Percentiles rank a stretch among this genome's conserved stretches.
These are phyloP conservation scores for Colletotrichum magnum DNA, from an alignment of 2,329 filamentous ascomycete species.

Conservation along the genomic window DNA sequence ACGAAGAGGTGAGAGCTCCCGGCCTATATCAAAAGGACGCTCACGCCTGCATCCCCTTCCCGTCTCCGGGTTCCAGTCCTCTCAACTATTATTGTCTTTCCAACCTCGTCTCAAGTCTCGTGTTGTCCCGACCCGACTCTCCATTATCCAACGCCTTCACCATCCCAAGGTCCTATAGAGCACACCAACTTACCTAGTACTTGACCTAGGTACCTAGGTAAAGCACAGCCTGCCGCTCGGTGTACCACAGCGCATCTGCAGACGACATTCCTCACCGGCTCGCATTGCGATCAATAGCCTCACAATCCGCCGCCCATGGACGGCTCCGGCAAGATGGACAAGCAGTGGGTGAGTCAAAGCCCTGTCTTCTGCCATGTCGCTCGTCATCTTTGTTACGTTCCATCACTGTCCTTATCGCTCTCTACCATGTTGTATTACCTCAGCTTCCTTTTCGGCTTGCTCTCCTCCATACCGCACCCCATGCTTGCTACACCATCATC, in stretches of 20 bases:
- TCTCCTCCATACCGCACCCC: background rate
- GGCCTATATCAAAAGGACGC: conserved; percentile 31
- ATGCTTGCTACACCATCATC: conserved; percentile 16
- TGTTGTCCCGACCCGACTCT: too few species aligned
- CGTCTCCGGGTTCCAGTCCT: background rate
- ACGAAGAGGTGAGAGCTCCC: conserved; percentile 17
- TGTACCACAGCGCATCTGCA: too few species aligned
- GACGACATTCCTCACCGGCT: too few species aligned
- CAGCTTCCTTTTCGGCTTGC: conserved; percentile 2
- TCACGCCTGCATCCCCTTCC: conserved; percentile 23
- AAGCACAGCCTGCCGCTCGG: too few species aligned
- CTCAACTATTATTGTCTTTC: conserved; percentile 20
- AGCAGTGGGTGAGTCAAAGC: conserved; percentile 63
- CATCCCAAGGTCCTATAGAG: too few species aligned
- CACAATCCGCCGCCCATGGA: conserved; percentile 36
- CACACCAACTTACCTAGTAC: too few species aligned
- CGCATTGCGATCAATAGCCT: background rate
- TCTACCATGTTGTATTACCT: conserved; percentile 22
- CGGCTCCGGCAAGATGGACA: conserved; percentile 53
- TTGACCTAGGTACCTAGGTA: too few species aligned
- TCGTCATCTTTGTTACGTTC: background rate
- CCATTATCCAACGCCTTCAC: too few species aligned
- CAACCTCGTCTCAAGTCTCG: too few species aligned
- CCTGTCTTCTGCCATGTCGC: background rate
- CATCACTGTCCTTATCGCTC: conserved; percentile 2